phyloP scores from a whole-genome alignment of 176 grass and related monocot genomes.

The Pontederia paniculata region DNA sequence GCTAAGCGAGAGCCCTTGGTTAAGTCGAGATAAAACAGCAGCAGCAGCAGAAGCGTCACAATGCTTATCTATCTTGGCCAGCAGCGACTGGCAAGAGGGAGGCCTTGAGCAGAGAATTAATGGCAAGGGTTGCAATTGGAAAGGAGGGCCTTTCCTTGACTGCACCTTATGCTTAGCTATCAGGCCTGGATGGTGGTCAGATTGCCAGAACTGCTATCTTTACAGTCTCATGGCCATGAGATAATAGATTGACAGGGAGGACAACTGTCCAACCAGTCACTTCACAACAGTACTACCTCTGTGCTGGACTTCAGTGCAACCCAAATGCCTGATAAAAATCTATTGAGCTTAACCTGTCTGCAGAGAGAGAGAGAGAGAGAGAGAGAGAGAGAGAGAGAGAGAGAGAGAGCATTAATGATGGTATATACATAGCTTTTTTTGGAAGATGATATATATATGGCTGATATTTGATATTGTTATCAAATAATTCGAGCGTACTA shows the following conservation, averaged over 20 bases:
- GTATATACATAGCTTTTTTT: too few relatives aligned
- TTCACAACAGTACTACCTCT: slow-evolving; percentile 28
- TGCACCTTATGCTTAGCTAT: background rate
- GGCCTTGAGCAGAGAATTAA: slow-evolving; percentile 23
- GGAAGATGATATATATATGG: too few relatives aligned
- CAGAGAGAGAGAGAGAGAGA: background rate
- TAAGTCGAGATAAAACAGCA: background rate
- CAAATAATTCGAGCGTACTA: too few relatives aligned
- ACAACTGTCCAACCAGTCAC: slow-evolving; percentile 48
- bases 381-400: too few relatives aligned
- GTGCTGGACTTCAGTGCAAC: slow-evolving; percentile 27
- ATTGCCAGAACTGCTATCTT: slow-evolving; percentile 31
- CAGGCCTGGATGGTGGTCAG: slow-evolving; percentile 25
- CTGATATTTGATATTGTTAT: too few relatives aligned
- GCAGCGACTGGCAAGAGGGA: slow-evolving; percentile 12
- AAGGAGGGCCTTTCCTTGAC: slow-evolving; percentile 10
- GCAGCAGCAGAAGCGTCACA: background rate
- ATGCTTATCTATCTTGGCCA: slow-evolving; percentile 14
- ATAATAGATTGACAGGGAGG: slow-evolving; percentile 24
- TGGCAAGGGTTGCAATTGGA: slow-evolving; percentile 28
- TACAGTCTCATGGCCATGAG: slow-evolving; percentile 28
- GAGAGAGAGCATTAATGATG: background rate
- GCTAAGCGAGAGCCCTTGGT: slow-evolving; percentile 17
- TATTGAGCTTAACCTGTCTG: background rate
- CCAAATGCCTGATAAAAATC: background rate